A percentile compares a stretch with the other conserved stretches of the same genome.
These are phyloP conservation scores for Tuber umbilicatum DNA, from an alignment of 495 filamentous ascomycete genomes.

Conservation along the genomic window DNA sequence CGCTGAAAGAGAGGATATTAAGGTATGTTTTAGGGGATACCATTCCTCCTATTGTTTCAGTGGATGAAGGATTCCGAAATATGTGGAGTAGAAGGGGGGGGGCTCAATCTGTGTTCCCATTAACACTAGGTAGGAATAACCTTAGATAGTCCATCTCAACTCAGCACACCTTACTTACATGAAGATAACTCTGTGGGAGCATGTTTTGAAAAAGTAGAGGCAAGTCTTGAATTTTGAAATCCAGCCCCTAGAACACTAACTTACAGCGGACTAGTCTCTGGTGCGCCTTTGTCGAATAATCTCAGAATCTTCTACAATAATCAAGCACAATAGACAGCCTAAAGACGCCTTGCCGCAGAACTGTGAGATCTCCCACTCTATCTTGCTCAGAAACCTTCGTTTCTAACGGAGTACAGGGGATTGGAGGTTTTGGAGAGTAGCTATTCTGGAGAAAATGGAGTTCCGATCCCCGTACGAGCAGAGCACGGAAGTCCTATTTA, in stretches of 20 bases:
- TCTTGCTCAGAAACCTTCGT: no score
- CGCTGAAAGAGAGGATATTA: background rate
- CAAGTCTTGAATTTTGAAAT: background rate
- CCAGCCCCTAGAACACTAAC: background rate
- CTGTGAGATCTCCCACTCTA: background rate
- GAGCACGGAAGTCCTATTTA: background rate
- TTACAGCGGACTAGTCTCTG: background rate
- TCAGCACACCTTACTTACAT: background rate
- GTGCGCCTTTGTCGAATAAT: background rate
- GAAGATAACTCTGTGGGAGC: background rate
- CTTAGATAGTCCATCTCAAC: background rate
- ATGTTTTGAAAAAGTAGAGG: background rate
- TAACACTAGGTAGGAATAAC: no score
- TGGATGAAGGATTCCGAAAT: background rate
- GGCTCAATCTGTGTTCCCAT: no score
- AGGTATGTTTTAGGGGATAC: background rate
- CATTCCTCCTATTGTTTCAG: background rate
- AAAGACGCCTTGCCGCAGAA: background rate
- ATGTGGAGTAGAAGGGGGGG: no score
- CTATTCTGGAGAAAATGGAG: conserved; percentile 18
- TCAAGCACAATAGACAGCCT: background rate
- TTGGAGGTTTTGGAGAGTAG: conserved; percentile 8
- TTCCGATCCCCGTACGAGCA: conserved; percentile 23
- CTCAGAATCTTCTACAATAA: background rate
- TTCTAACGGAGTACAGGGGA: conserved; percentile 7